These are phyloP conservation scores for Rhododendron henanense DNA, from an alignment of 148 eudicot species.

Conservation along the genomic window DNA sequence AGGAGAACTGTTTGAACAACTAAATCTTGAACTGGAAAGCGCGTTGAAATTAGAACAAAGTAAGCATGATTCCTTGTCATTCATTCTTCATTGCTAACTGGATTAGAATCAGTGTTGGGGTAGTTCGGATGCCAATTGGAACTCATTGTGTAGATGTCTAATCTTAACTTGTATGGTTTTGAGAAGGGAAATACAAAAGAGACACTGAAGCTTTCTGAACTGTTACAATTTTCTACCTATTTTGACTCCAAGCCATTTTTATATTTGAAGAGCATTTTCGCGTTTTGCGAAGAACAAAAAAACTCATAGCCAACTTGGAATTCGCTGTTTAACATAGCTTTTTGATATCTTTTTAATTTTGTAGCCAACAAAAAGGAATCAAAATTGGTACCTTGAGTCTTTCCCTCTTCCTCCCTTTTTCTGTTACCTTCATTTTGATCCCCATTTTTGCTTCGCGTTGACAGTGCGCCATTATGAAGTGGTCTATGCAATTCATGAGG, in stretches of 20 bases:
- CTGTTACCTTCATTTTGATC: slow-evolving; percentile 6
- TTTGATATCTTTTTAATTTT: background rate
- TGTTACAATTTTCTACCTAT: background rate
- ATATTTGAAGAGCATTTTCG: background rate
- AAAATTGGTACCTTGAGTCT: background rate
- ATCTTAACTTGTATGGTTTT: slow-evolving; percentile 3
- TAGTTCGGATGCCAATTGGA: background rate
- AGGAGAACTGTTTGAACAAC: slow-evolving; percentile 68
- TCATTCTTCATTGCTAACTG: slow-evolving; percentile 6
- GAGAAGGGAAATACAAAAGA: background rate
- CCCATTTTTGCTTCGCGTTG: background rate
- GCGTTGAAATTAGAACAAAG: slow-evolving; percentile 58
- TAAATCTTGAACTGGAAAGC: slow-evolving; percentile 75
- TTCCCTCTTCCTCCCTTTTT: background rate
- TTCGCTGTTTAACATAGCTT: background rate
- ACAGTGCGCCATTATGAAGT: slow-evolving; percentile 95
- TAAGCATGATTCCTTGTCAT: slow-evolving; percentile 28
- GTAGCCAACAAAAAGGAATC: background rate
- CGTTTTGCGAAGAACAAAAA: background rate
- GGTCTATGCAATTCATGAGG: slow-evolving; percentile 83
- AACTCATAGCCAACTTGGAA: background rate
- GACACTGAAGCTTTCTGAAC: background rate
- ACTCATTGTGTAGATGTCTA: background rate
- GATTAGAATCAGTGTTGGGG: background rate
- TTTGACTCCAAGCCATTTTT: background rate